Base-by-base conservation (phyloP, 345 rosid genomes). In the Fremontodendron californicum region DNA sequence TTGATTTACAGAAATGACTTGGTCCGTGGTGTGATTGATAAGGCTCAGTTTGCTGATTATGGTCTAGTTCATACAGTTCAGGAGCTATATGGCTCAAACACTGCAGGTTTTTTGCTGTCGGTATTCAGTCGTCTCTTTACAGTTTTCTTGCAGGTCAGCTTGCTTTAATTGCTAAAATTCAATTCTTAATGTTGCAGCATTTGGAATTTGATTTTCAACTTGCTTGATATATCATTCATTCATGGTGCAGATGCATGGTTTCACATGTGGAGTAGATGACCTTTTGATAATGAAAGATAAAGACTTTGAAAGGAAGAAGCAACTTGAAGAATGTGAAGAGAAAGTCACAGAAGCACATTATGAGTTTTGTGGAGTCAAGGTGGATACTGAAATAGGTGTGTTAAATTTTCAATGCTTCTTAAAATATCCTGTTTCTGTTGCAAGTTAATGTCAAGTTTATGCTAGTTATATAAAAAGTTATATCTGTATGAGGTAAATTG, bases 211-310 rank as follows among this genome's bases (percentile, higher is more conserved):
- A 55, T 75, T 76, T 29, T 64, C 74, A 46, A 81, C 81, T 81
- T 83, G 57, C 64, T 60, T 71, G 31, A 52, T 75, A 65, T 80
- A 18, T 18, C 23, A 31, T 49, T 18, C 23, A 31, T 49, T 42
- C 84, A 76, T 86, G 81, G 75, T 89, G 80, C 89, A 96, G 98
- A 88, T 81, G 90, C 99, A 93, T 78, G 99, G 97, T 65, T 93
- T 96, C 84, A 96, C 99, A 0, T 96, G 99, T 85, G 99, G 99
- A 71, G 92, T 96, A 60, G 98, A 96, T 85, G 99, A 96, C 84
- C 96, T 96, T 79, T 86, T 96, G 82, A 83, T 96, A 75, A 73
- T 82, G 79, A 85, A 89, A 84, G 87, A 82, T 57, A 87, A 86
- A 76, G 99, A 96, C 75, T 78, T 73, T 77, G 84, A 79, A 85